Conservation (phyloP, 208 protist species). For the Crithidia bombi region DNA sequence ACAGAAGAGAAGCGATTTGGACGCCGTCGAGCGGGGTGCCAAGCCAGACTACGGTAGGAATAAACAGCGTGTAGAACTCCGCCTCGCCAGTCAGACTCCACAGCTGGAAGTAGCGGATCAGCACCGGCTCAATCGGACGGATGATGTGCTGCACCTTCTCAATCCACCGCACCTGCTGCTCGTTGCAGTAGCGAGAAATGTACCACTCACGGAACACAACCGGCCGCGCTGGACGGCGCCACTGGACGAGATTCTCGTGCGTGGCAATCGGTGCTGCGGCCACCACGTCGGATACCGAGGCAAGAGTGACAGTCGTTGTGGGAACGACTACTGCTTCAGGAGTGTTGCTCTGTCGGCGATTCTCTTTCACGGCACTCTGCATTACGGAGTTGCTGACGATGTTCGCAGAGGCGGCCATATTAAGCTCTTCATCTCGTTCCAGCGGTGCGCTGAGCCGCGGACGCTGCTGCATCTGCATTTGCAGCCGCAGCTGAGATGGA, state of each 20-base stretch:
- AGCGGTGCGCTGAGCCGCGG: background rate
- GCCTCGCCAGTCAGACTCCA: slow-evolving; percentile 75
- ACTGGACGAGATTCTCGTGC: slow-evolving; percentile 34
- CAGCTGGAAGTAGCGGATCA: slow-evolving; percentile 60
- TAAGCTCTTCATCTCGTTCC: slow-evolving; percentile 3
- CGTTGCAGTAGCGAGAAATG: slow-evolving; percentile 69
- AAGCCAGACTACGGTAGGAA: slow-evolving; percentile 62
- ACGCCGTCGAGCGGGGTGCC: slow-evolving; percentile 37
- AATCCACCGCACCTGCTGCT: slow-evolving; percentile 50
- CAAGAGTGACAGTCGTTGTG: slow-evolving; percentile 1
- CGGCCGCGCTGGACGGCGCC: slow-evolving; percentile 21
- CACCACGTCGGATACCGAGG: slow-evolving; percentile 5
- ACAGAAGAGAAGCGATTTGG: slow-evolving; percentile 53
- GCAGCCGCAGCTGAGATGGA: background rate
- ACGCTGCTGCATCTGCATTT: background rate
- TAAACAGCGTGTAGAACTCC: slow-evolving; percentile 69
- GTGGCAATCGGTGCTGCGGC: background rate
- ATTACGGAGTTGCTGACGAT: background rate
- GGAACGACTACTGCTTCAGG: background rate
- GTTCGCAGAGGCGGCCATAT: background rate
- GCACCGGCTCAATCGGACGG: slow-evolving; percentile 28
- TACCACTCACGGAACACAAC: slow-evolving; percentile 75
- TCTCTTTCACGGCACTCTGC: background rate
- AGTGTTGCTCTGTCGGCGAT: background rate
- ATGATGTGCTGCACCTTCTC: slow-evolving; percentile 39